Base-by-base conservation (phyloP, 2,329 filamentous ascomycete genomes). In the Penicillium sp. region DNA sequence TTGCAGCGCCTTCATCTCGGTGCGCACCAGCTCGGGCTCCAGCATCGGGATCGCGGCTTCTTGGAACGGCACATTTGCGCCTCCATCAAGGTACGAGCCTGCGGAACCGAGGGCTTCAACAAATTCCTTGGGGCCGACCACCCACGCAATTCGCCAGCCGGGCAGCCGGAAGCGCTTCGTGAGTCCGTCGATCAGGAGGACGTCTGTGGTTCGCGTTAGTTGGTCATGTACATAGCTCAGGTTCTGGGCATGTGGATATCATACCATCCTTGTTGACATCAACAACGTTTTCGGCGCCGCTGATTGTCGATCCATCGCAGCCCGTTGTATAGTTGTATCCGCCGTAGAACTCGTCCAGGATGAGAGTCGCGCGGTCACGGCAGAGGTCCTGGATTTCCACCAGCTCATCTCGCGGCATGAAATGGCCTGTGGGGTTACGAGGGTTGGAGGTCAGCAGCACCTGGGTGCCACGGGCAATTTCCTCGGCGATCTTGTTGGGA, bases 121-220 rank as follows among this genome's bases (percentile, higher is more conserved):
- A 76, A 96, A 97, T 68, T 96, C 92, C 80, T 96, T 97, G 62
- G 93, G 93, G 1, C 93, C 93, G 53, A 97, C 74, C 64, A 97
- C 91, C 93, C 93, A 97, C 7, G 93, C 92, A 41, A 97, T 92
- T 72, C 93, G 89, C 91, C 93, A 97, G 59, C 93, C 93, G 1
- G 93, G 93, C 31, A 97, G 86, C 64, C 93, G 88, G 84, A 97
- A 97, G 59, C 93, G 89, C 83, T 97, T 97, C 66, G 93, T 97
- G 26, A 97, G 83, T 47, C 93, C 93, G 71, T 97, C 93, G 62
- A 97, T 93, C 73, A 97, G 90, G 61, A 97, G 84, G 2, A 97
- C 92, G 68, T 96, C 90, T 75, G 47, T 36, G 19, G 28, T 10
- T 25, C 2, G 6, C 44, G 50, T 63, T 51, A 65, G 59, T 43